Evolutionary conservation across 2,329 filamentous ascomycete species (phyloP).

Genomic region (Nemania sp.): DNA sequence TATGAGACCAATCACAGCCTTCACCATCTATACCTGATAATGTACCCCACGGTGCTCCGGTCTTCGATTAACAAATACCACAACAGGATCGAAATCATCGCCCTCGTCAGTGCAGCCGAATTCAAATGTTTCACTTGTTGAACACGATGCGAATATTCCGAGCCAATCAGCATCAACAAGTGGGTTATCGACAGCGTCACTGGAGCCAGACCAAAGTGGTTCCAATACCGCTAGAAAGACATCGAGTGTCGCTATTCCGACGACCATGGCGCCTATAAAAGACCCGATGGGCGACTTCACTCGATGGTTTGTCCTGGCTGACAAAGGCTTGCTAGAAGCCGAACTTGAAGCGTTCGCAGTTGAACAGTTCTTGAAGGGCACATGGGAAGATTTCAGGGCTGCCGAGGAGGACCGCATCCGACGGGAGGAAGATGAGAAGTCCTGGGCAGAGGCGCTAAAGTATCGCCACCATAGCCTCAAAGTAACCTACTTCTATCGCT

Average conservation of each 20-base stretch:
- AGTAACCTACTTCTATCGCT: conserved; percentile 61
- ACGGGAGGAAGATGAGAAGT: conserved; percentile 55
- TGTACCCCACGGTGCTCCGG: neutral
- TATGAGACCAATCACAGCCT: neutral
- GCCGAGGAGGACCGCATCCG: conserved; percentile 49
- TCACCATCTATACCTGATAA: neutral
- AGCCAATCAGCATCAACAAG: neutral
- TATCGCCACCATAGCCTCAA: conserved; percentile 55
- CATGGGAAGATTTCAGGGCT: conserved; percentile 47
- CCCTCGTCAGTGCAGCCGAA: neutral
- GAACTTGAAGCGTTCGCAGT: conserved; percentile 52
- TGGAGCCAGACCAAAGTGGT: neutral
- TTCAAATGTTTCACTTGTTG: neutral
- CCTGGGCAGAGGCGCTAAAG: conserved; percentile 51
- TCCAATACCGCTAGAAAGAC: neutral
- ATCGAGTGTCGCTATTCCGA: neutral
- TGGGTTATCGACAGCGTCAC: neutral
- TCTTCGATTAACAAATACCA: conserved; percentile 12
- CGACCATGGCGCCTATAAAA: conserved; percentile 28
- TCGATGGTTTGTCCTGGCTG: conserved; percentile 59
- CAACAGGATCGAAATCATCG: neutral
- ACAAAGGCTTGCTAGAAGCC: conserved; percentile 57
- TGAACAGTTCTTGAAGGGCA: conserved; percentile 49
- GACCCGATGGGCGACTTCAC: conserved; percentile 56
- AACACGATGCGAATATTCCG: neutral